Percentiles rank a stretch among this genome's conserved stretches.
Evolutionary conservation across 2,329 filamentous ascomycete species (phyloP).

Genomic region (Trichoderma koningiopsis): DNA sequence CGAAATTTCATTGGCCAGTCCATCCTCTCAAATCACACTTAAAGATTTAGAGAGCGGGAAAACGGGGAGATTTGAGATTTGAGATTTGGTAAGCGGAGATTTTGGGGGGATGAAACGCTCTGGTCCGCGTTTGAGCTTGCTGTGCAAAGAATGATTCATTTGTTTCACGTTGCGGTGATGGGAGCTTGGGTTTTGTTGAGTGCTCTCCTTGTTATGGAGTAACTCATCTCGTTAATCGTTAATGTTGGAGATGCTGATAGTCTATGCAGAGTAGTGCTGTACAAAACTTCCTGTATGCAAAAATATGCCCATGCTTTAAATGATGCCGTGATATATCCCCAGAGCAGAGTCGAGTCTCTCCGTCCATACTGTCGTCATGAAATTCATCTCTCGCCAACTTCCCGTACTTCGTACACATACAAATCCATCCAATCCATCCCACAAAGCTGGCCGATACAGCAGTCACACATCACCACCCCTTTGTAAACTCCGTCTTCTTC

Average conservation of each 20-base stretch:
- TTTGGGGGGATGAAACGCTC: conserved; percentile 13
- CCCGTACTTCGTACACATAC: not conserved
- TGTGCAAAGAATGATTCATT: not conserved
- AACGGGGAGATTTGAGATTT: not conserved
- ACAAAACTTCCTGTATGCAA: not conserved
- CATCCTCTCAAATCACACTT: not conserved
- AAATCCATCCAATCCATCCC: not conserved
- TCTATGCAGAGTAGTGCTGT: not conserved
- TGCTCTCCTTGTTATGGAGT: not conserved
- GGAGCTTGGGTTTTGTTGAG: not conserved
- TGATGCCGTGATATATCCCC: not conserved
- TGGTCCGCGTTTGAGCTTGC: not conserved
- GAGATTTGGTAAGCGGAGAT: conserved; percentile 4
- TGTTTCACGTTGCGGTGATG: conserved; percentile 14
- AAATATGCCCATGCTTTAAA: not conserved
- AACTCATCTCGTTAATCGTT: not conserved
- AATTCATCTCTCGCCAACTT: not conserved
- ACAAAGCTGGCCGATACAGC: not conserved
- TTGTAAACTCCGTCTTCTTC: conserved; percentile 12
- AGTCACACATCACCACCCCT: not conserved
- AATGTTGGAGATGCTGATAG: not conserved
- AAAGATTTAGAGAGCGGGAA: not conserved
- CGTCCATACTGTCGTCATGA: not conserved
- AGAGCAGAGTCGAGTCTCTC: conserved; percentile 5
- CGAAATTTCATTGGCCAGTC: conserved; percentile 3